phyloP scores from a whole-genome alignment of 352 stramenopile genomes.

The Lagenidium giganteum region DNA sequence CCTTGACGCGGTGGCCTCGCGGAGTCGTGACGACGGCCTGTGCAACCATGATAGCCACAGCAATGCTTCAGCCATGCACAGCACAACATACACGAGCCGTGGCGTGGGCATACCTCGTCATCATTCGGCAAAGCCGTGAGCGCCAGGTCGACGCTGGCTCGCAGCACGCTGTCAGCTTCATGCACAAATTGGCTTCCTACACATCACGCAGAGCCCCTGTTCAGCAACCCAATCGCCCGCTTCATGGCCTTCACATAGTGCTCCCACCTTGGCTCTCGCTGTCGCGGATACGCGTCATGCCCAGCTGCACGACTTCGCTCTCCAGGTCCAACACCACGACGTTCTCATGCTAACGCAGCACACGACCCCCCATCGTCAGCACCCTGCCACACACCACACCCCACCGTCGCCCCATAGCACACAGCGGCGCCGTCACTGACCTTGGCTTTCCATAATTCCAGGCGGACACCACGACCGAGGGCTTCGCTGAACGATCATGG shows the following conservation, averaged over 20 bases:
- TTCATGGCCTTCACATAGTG: slow-evolving; percentile 4
- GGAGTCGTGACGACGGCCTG: slow-evolving; percentile 76
- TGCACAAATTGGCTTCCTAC: slow-evolving; percentile 61
- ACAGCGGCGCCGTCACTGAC: slow-evolving; percentile 21
- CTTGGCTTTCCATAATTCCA: slow-evolving; percentile 86
- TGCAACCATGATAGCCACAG: neutral
- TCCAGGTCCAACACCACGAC: slow-evolving; percentile 81
- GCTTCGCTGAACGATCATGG: slow-evolving; percentile 41
- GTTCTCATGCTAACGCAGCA: slow-evolving; percentile 66
- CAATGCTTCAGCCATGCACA: too few species aligned
- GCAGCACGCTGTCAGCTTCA: slow-evolving; percentile 66
- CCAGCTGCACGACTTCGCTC: slow-evolving; percentile 79
- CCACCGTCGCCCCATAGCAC: neutral
- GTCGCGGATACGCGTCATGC: slow-evolving; percentile 76
- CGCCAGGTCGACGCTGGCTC: slow-evolving; percentile 60
- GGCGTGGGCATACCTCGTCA: slow-evolving; percentile 57
- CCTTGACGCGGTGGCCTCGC: slow-evolving; percentile 63
- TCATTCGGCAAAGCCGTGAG: slow-evolving; percentile 79
- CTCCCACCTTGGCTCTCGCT: slow-evolving; percentile 53
- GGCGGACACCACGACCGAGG: slow-evolving; percentile 66
- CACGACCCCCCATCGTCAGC: neutral
- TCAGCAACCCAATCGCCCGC: neutral
- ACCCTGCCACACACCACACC: neutral
- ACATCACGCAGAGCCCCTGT: neutral
- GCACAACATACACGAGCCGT: too few species aligned